Base-by-base conservation (phyloP, 768 basidiomycete species). In the Chalciporus piperatus region DNA sequence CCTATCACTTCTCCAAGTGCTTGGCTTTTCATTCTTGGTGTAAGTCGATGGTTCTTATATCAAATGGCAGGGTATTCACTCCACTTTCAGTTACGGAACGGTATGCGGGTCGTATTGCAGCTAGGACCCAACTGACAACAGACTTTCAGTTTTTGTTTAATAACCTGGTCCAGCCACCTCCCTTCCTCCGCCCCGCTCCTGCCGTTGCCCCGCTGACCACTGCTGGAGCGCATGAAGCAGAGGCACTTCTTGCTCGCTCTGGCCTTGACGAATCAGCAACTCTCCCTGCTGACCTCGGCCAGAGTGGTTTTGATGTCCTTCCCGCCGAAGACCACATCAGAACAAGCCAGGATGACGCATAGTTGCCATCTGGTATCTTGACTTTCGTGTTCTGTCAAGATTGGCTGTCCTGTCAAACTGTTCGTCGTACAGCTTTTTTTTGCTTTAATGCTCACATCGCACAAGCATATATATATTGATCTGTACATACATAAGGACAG, bases 11-110 rank as follows among this genome's bases (percentile, higher is more conserved):
- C 67, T 95, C 12, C 93, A 96, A 69, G 81, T 96, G 48, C 60
- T 79, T 17, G 92, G 93, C 3, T 99, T 99, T 69, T 82, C 77
- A 7, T 71, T 98, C 41, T 78, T 99, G 52, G 95, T 98, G 84
- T 96, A 75, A 74, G 89, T 81, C 39, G 57, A 64, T 20, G 32
- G 54, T 33, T 47, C 17, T 44, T 51, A 9, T 39, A 48, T 49
- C 11, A 20, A 33, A n/a, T 35, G 17, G 16, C 45, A 38, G 22
- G 47, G 6, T 54, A 13, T 52, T 65, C 39, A 65, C 22, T 47
- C 30, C 38, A 45, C 33, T 27, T 47, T 30, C 48, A 92, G 89
- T 52, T 95, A 95, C 67, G 92, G 92, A 64, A 95, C 92, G 64
- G 88, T 90, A 56, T 66, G 75, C 71, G 17, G 16, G 45, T 50